Evolutionary conservation across 495 filamentous ascomycete genomes (phyloP).

Genomic region (Cenococcum geophilum): DNA sequence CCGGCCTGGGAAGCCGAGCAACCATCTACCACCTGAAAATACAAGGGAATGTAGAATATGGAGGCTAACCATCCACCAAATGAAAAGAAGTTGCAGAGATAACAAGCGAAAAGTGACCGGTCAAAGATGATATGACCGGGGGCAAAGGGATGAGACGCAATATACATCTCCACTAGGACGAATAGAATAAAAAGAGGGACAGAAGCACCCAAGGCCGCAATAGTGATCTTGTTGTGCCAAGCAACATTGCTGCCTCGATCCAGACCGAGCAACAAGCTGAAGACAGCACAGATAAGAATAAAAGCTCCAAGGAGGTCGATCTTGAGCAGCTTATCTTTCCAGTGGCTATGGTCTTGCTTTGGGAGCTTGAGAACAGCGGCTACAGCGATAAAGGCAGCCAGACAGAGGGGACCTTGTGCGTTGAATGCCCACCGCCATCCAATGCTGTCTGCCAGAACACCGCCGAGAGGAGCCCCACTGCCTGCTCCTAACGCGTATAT

Average conservation of each 20-base stretch:
- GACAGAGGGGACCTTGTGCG: constrained; percentile 62
- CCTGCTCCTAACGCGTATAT: constrained; percentile 66
- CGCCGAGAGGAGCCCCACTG: constrained; percentile 68
- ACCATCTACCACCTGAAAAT: constrained; percentile 68
- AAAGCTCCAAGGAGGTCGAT: constrained; percentile 77
- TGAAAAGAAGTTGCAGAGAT: constrained; percentile 70
- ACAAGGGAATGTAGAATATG: constrained; percentile 73
- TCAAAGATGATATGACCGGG: constrained; percentile 75
- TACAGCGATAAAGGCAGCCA: constrained; percentile 61
- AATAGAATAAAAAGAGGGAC: constrained; percentile 61
- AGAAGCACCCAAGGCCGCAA: constrained; percentile 53
- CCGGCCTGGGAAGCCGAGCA: constrained; percentile 62
- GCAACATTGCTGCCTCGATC: constrained; percentile 72
- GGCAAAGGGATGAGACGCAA: constrained; percentile 74
- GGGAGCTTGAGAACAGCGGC: constrained; percentile 58
- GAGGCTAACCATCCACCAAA: constrained; percentile 59
- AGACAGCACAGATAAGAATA: constrained; percentile 61
- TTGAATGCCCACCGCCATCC: constrained; percentile 85
- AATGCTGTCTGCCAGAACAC: constrained; percentile 65
- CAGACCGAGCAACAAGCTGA: constrained; percentile 65
- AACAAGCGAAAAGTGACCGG: constrained; percentile 59
- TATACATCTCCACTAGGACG: constrained; percentile 60
- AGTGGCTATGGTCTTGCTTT: constrained; percentile 47
- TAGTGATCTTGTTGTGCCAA: constrained; percentile 56
- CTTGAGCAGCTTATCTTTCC: constrained; percentile 60